phyloP scores from a whole-genome alignment of 2,329 filamentous ascomycete genomes.

The Magnaporthales sp. region DNA sequence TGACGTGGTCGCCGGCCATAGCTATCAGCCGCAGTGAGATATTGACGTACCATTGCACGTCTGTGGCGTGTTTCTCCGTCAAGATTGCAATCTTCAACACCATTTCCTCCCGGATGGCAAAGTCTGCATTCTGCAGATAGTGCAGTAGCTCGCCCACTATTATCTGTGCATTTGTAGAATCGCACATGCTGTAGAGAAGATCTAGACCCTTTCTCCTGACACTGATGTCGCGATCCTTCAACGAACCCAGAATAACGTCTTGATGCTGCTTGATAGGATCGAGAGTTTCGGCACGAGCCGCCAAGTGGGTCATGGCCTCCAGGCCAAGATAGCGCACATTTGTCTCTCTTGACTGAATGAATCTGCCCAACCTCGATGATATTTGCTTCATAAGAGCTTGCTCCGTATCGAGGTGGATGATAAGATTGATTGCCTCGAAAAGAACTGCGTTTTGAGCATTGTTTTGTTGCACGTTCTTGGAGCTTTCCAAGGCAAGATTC shows the following conservation, averaged over 20 bases:
- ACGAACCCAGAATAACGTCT: slow-evolving; percentile 85
- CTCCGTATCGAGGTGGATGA: slow-evolving; percentile 95
- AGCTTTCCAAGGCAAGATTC: slow-evolving; percentile 83
- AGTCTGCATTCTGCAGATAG: slow-evolving; percentile 93
- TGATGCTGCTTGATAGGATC: slow-evolving; percentile 98
- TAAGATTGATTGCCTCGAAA: slow-evolving; percentile 97
- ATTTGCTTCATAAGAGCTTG: slow-evolving; percentile 94
- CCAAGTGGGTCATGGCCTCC: slow-evolving; percentile 97
- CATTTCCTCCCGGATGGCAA: slow-evolving; percentile 98
- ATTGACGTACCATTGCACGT: slow-evolving; percentile 99
- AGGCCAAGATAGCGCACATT: slow-evolving; percentile 94
- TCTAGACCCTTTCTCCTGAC: slow-evolving; percentile 93
- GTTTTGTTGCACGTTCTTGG: slow-evolving; percentile 98
- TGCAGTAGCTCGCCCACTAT: slow-evolving; percentile 91
- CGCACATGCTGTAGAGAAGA: slow-evolving; percentile 98
- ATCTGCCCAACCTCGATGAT: slow-evolving; percentile 80
- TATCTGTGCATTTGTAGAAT: slow-evolving; percentile 83
- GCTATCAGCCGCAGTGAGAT: slow-evolving; percentile 90
- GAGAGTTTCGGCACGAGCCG: slow-evolving; percentile 84
- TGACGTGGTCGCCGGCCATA: slow-evolving; percentile 96
- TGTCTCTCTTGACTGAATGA: slow-evolving; percentile 93
- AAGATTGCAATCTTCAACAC: slow-evolving; percentile 97
- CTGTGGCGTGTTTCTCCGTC: slow-evolving; percentile 96
- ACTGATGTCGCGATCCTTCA: slow-evolving; percentile 94
- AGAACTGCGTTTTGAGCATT: slow-evolving; percentile 97